Base-by-base conservation (phyloP, 768 basidiomycete species). In the Mycena belliarum region DNA sequence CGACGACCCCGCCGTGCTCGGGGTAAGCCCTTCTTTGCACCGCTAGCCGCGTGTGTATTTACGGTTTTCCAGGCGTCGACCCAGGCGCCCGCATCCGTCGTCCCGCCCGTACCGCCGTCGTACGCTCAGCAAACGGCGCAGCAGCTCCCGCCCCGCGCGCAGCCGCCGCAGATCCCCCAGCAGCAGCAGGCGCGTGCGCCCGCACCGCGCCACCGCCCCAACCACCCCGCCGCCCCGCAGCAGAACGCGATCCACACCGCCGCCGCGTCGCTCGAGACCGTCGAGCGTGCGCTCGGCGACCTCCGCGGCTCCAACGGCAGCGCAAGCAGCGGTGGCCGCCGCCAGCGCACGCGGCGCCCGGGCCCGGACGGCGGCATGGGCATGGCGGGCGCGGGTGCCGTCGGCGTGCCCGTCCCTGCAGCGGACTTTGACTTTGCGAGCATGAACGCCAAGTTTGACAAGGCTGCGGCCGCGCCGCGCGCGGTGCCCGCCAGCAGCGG, bases 1-100 rank as follows among this genome's bases (percentile, higher is more conserved):
- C 57, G 88, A 91, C 67, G 91, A 93, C 71, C 92, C 91, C 7
- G 91, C 91, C 8, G 88, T 93, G 16, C 77, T 93, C 46, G 89
- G 88, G 64, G 90, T 89, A 69, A 48, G 49, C 35, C 55, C 33
- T n/a, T 59, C 57, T 29, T 37, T 29, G 26, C 45, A 23, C 21
- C 29, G 26, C 45, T 21, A 26, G 33, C 44, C 26, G 52, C 16
- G 28, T 24, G 20, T 32, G 14, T 57, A 42, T 28, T 21, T 18
- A 40, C 42, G 20, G 40, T 33, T 47, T 23, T 11, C 21, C 26
- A 63, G 55, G 61, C 61, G 0, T 63, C 63, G 6, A 24, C 55
- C 2, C 61, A 54, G 41, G 53, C 49, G 4, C 51, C 61, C 2
- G 47, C 56, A 29, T 49, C 57, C 25, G 44, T 35, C 18, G 48